phyloP scores from a whole-genome alignment of 306 rosid genomes.

The Astragalus glycyphyllos region DNA sequence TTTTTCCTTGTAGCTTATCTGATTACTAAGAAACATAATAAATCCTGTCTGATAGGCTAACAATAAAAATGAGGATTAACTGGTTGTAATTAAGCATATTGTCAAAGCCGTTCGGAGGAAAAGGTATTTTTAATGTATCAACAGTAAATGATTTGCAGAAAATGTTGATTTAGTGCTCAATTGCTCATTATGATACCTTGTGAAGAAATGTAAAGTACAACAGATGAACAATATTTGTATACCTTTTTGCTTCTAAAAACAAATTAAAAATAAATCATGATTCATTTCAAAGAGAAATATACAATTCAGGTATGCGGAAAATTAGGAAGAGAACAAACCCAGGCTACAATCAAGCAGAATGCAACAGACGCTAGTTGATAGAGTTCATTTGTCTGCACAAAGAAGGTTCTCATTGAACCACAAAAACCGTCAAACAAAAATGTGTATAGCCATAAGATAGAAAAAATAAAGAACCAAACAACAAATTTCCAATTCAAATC shows the following conservation, averaged over 20 bases:
- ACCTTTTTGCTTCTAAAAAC: constrained; percentile 19
- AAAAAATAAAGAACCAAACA: constrained; percentile 34
- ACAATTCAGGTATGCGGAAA: constrained; percentile 35
- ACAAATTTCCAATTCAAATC: constrained; percentile 37
- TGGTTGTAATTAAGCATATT: constrained; percentile 8
- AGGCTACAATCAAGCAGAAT: constrained; percentile 93
- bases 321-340: constrained; percentile 69
- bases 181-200: constrained; percentile 5
- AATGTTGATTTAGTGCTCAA: constrained; percentile 6
- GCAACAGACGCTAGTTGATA: constrained; percentile 97
- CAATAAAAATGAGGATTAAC: not conserved
- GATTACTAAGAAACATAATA: constrained; percentile 9
- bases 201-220: constrained; percentile 31
- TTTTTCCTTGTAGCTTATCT: constrained; percentile 13
- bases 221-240: constrained; percentile 2
- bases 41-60: constrained; percentile 12
- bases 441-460: constrained; percentile 26
- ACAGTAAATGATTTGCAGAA: constrained; percentile 23
- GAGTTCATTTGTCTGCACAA: constrained; percentile 93
- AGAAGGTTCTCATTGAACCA: constrained; percentile 37
- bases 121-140: constrained; percentile 7
- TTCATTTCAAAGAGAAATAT: constrained; percentile 32
- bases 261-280: constrained; percentile 3
- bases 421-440: constrained; percentile 39
- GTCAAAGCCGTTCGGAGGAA: not conserved